Evolutionary conservation across 163 green algal genomes (phyloP), one percentile per base, ranked within the genome.

Genomic region (Volvox carteri): DNA sequence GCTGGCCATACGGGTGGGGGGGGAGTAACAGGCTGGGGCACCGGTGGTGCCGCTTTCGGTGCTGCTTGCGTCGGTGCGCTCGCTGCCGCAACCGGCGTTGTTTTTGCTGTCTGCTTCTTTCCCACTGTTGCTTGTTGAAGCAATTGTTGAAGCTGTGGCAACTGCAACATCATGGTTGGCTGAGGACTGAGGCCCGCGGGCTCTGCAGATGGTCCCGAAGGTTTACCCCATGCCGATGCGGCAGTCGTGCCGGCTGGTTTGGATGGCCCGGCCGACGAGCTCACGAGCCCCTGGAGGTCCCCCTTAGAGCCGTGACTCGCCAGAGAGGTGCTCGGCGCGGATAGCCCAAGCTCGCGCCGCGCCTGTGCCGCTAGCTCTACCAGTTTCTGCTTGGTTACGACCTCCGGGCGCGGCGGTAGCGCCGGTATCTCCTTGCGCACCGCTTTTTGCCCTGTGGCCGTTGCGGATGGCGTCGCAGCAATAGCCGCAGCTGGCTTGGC

Each of bases 91-190:
- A 37, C 25, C 23, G 72, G 50, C 78, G 75, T 79, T 0, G 73
- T 35, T 44, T 90, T 94, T 30, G 25, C 83, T 7, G 56, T 65
- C 18, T 54, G 84, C 68, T 88, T 88, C 23, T 88, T 88, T 18
- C n/a, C n/a, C n/a, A n/a, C 60, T 23, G 23, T 67, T 23, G 83
- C 83, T 21, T 88, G 83, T 35, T 88, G 50, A 4, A 92, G 41
- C 19, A 91, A 81, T 60, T 91, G 87, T 12, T 89, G 80, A 5
- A 91, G 37, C 50, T 90, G 88, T 23, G 88, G 87, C 8, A 88
- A 70, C 72, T 89, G 70, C 8, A 79, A 70, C 30, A 91, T 79
- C 79, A 78, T 91, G 21, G 74, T 56, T 33, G 46, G 56, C 50
- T 85, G 72, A n/a, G 39, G 86, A 30, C 35, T 77, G 35, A 75